These are phyloP conservation scores for Penicillium sp. DNA, from an alignment of 2,329 filamentous ascomycete genomes.

Conservation along the genomic window DNA sequence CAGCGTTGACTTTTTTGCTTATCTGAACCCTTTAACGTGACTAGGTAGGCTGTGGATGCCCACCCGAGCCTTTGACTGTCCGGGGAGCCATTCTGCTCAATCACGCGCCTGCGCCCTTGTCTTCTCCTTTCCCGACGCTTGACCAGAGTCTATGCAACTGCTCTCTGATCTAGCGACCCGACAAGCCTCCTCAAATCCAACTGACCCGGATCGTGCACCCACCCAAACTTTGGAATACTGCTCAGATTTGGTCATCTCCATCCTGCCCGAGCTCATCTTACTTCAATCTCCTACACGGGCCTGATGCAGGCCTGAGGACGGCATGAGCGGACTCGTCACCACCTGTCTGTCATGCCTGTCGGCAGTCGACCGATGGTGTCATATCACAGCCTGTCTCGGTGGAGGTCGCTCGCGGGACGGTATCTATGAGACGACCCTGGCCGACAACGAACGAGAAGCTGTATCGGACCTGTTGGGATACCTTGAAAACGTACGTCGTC, in stretches of 20 bases:
- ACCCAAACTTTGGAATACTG: neutral
- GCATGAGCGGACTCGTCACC: slow-evolving; percentile 37
- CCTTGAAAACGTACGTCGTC: slow-evolving; percentile 76
- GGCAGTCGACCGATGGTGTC: slow-evolving; percentile 39
- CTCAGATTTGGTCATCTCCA: neutral
- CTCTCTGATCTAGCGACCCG: slow-evolving; percentile 11
- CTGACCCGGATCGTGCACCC: neutral
- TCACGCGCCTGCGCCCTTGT: slow-evolving; percentile 24
- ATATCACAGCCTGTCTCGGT: slow-evolving; percentile 39
- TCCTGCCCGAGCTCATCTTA: neutral
- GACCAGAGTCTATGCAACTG: slow-evolving; percentile 9
- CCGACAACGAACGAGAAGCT: slow-evolving; percentile 93
- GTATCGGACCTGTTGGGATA: slow-evolving; percentile 93
- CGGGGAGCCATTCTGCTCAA: slow-evolving; percentile 13
- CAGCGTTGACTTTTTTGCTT: slow-evolving; percentile 1
- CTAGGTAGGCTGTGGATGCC: too few relatives aligned
- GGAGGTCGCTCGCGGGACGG: slow-evolving; percentile 72
- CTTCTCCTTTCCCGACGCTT: slow-evolving; percentile 15
- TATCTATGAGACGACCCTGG: slow-evolving; percentile 78
- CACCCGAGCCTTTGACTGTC: too few relatives aligned
- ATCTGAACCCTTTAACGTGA: too few relatives aligned
- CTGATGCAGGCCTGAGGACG: slow-evolving; percentile 26
- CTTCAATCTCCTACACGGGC: slow-evolving; percentile 18
- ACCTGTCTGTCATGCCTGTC: slow-evolving; percentile 39
- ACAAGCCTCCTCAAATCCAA: slow-evolving; percentile 7